Percentiles rank a stretch among this genome's conserved stretches.
phyloP scores from a whole-genome alignment of 768 basidiomycete species.

The Amanita rubescens region DNA sequence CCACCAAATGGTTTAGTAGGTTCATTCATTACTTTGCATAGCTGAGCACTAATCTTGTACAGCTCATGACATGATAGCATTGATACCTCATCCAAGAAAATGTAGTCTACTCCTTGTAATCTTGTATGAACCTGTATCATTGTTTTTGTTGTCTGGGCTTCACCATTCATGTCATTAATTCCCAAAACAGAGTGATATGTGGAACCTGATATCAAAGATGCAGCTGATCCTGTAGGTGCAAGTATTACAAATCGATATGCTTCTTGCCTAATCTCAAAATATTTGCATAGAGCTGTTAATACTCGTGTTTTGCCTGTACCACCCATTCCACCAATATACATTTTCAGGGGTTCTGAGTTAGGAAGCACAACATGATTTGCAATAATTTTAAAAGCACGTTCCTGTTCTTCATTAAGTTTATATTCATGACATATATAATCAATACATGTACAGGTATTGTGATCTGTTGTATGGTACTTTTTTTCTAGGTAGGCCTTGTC shows the following conservation, averaged over 20 bases:
- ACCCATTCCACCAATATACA: slow-evolving; percentile 28
- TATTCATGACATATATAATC: slow-evolving; percentile 9
- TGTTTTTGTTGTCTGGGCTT: neutral
- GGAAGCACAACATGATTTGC: slow-evolving; percentile 12
- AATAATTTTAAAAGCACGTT: slow-evolving; percentile 22
- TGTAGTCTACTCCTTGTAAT: neutral
- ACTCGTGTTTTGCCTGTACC: slow-evolving; percentile 28
- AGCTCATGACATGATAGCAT: neutral
- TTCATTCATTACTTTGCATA: neutral
- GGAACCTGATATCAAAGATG: slow-evolving; percentile 16
- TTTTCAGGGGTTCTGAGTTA: slow-evolving; percentile 19
- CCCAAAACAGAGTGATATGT: slow-evolving; percentile 8
- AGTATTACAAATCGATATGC: slow-evolving; percentile 13
- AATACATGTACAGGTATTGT: neutral
- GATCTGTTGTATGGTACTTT: slow-evolving; percentile 1
- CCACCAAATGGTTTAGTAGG: neutral
- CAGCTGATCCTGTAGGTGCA: slow-evolving; percentile 20
- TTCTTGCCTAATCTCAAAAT: slow-evolving; percentile 12
- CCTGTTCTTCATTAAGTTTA: slow-evolving; percentile 23
- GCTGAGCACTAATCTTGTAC: neutral
- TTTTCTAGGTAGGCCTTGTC: slow-evolving; percentile 19
- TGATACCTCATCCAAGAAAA: neutral
- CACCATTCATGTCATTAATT: slow-evolving; percentile 6
- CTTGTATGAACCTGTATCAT: neutral
- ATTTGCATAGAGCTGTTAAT: slow-evolving; percentile 17